phyloP scores from a whole-genome alignment of 2,329 filamentous ascomycete genomes.

The Sporothrix curviconia region DNA sequence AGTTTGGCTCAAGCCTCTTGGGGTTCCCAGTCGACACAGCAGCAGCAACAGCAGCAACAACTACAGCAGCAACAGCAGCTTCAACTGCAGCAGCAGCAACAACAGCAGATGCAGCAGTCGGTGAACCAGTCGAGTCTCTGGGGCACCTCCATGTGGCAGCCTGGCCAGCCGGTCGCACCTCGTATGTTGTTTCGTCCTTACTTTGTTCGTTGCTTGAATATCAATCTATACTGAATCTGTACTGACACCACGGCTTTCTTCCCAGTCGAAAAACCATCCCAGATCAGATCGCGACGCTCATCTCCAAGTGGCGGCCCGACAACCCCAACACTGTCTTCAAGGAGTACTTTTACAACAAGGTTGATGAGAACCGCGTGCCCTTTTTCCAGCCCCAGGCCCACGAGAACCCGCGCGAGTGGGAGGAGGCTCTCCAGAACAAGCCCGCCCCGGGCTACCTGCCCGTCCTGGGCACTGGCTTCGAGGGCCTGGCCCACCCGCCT shows the following conservation, averaged over 20 bases:
- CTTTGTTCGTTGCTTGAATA: neutral
- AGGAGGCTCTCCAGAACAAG: conserved; percentile 74
- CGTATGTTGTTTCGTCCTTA: conserved; percentile 31
- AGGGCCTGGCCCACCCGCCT: conserved; percentile 65
- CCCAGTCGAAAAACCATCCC: conserved; percentile 62
- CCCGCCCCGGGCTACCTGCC: conserved; percentile 71
- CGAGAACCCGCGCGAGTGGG: conserved; percentile 75
- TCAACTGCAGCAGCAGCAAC: conserved; percentile 32
- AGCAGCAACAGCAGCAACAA: conserved; percentile 28
- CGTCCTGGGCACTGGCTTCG: conserved; percentile 67
- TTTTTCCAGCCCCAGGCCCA: conserved; percentile 64
- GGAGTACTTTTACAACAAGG: conserved; percentile 82
- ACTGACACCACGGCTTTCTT: too few species aligned
- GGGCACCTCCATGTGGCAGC: conserved; percentile 47
- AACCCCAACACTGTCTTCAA: conserved; percentile 67
- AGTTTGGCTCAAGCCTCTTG: conserved; percentile 13
- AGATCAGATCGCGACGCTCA: conserved; percentile 65
- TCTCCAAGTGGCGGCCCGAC: conserved; percentile 67
- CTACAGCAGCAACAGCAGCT: conserved; percentile 32
- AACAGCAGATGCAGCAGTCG: conserved; percentile 33
- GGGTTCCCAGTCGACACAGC: neutral
- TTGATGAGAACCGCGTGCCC: conserved; percentile 65
- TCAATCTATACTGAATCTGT: neutral
- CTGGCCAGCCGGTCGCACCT: conserved; percentile 39
- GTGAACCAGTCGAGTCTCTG: conserved; percentile 29